Base-by-base conservation (phyloP, 2,329 filamentous ascomycete genomes). In the Aspergillus calidoustus region DNA sequence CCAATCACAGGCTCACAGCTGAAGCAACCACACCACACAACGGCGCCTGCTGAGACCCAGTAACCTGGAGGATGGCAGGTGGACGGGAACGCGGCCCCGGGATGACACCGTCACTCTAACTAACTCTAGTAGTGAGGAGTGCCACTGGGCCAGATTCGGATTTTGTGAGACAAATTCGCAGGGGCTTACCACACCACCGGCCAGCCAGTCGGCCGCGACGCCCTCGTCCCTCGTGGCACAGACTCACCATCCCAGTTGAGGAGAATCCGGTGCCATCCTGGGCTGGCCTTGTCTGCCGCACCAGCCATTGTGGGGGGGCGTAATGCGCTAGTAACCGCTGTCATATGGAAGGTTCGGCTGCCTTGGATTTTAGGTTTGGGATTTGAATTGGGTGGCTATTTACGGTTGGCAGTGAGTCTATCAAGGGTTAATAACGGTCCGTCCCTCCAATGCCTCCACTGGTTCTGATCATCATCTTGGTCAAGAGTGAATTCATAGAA, bases 311-410 rank as follows among this genome's bases (percentile, higher is more conserved):
- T 47, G 43, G 43, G 43, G 28, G 17, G 9, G 17, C 9, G 55
- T 57, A 54, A 41, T 43, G 46, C 57, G 44, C 57, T 59, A 54
- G 57, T 59, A 59, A 19, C 34, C 8, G 25, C 48, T 44, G 47
- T 51, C 55, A 57, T 34, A 41, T 19, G 4, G 15, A 31, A 17
- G 31, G 54, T 48, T 56, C 19, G 43, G 28, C 41, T 56, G 28
- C 11, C n/a, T 48, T 28, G 54, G 28, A 34, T 56, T 56, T 56
- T 47, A 56, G 44, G 54, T 56, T 56, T 56, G 28, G 23, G 28
- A 49, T 56, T 56, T 49, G 43, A 53, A 25, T 53, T 53, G 15
- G 34, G 15, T 41, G 34, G 15, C 34, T 41, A 41, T 41, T 41
- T 41, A 15, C 34, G 34, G 34, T 4, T 15, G 15, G 34, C 34